These are phyloP conservation scores for Petunia axillaris DNA, from an alignment of 257 asterid genomes.

Conservation along the genomic window DNA sequence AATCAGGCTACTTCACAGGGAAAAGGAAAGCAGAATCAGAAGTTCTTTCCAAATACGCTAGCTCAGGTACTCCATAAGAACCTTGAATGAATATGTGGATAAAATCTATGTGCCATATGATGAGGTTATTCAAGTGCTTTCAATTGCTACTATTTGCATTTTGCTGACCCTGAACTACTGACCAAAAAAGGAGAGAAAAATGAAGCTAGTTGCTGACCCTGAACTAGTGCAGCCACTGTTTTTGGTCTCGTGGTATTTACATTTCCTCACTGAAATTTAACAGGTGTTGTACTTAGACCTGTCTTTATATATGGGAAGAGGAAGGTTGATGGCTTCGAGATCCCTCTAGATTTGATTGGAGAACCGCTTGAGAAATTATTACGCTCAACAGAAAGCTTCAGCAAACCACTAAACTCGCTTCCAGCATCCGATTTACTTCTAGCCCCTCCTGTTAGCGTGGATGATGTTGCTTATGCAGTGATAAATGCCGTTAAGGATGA, in stretches of 20 bases:
- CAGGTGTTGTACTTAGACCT: slow-evolving; percentile 94
- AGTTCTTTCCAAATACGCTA: slow-evolving; percentile 86
- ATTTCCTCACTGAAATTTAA: slow-evolving; percentile 21
- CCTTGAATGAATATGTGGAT: not conserved
- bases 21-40: slow-evolving; percentile 98
- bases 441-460: slow-evolving; percentile 93
- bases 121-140: not conserved
- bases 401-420: slow-evolving; percentile 75
- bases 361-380: slow-evolving; percentile 78
- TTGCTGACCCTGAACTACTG: not conserved
- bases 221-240: not conserved
- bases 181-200: not conserved
- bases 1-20: slow-evolving; percentile 83
- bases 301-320: slow-evolving; percentile 92
- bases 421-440: slow-evolving; percentile 89
- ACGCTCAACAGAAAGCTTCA: slow-evolving; percentile 59
- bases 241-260: slow-evolving; percentile 10
- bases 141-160: not conserved
- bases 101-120: not conserved
- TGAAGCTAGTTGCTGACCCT: not conserved
- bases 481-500: slow-evolving; percentile 74
- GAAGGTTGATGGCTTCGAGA: slow-evolving; percentile 78
- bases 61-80: slow-evolving; percentile 56
- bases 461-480: slow-evolving; percentile 81
- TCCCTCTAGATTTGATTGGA: slow-evolving; percentile 87